A percentile compares a stretch with the other conserved stretches of the same genome.
Conservation (phyloP, 1,139 yeast species). For the Hyphopichia burtonii region DNA sequence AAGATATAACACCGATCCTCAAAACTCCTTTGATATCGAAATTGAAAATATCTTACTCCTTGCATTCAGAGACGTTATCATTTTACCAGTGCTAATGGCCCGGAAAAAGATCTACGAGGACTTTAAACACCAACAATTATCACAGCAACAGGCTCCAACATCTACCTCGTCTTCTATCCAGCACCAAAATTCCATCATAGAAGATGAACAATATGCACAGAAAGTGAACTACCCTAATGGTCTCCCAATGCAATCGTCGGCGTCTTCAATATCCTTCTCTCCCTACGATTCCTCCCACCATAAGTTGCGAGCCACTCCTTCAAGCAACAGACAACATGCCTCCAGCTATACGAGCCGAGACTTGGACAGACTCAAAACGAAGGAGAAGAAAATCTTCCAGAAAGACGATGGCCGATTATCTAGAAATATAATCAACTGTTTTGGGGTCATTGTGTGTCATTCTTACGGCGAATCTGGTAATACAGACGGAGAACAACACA, state of each 20-base stretch:
- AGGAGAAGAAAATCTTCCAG: slow-evolving; percentile 8
- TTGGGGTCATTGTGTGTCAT: slow-evolving; percentile 21
- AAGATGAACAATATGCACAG: background rate
- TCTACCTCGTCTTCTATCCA: background rate
- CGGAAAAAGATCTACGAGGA: slow-evolving; percentile 14
- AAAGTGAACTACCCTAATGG: no score
- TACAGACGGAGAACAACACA: slow-evolving; percentile 20
- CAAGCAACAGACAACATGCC: background rate
- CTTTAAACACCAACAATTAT: background rate
- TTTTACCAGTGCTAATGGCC: slow-evolving; percentile 27
- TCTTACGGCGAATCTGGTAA: slow-evolving; percentile 15
- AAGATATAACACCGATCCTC: slow-evolving; percentile 6
- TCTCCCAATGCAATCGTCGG: slow-evolving; percentile 1
- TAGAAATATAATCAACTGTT: slow-evolving; percentile 17
- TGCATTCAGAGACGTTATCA: slow-evolving; percentile 31
- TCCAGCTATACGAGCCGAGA: slow-evolving; percentile 1
- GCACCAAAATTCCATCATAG: background rate
- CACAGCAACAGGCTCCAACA: background rate
- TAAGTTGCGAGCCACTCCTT: background rate
- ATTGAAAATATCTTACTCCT: slow-evolving; percentile 29
- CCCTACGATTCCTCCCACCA: slow-evolving; percentile 1
- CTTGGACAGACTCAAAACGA: background rate
- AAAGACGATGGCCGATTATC: slow-evolving; percentile 8
- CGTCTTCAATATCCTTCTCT: slow-evolving; percentile 4
- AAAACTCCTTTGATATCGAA: slow-evolving; percentile 17